phyloP scores from a whole-genome alignment of 2,329 filamentous ascomycete genomes.

The Hypomyces perniciosus region DNA sequence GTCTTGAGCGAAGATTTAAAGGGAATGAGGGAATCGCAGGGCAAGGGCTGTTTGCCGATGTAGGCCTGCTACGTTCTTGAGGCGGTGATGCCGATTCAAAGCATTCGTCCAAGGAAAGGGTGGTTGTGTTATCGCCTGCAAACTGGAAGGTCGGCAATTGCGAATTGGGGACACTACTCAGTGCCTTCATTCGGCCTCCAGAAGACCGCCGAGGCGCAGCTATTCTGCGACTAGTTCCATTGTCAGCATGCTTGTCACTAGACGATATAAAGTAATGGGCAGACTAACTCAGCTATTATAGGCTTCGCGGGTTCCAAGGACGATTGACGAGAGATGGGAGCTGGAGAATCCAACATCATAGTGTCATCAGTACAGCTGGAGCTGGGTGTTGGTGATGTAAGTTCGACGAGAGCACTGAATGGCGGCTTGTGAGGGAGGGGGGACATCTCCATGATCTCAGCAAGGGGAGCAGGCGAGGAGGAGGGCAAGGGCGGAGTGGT shows the following conservation, averaged over 20 bases:
- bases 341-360: conserved; percentile 53
- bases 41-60: conserved; percentile 55
- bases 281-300: conserved; percentile 47
- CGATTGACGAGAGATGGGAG: conserved; percentile 39
- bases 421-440: conserved; percentile 82
- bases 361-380: conserved; percentile 40
- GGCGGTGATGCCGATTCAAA: conserved; percentile 70
- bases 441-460: conserved; percentile 88
- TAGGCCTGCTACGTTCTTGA: conserved; percentile 54
- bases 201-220: conserved; percentile 67
- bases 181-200: conserved; percentile 67
- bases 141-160: conserved; percentile 73
- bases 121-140: conserved; percentile 37
- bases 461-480: conserved; percentile 68
- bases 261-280: conserved; percentile 16
- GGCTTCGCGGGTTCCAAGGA: conserved; percentile 45
- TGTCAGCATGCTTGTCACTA: conserved; percentile 19
- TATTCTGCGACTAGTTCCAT: conserved; percentile 53
- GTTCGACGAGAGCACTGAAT: conserved; percentile 58
- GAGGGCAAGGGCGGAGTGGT: conserved; percentile 79
- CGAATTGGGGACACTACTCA: conserved; percentile 56
- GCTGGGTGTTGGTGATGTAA: conserved; percentile 67
- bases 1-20: conserved; percentile 56
- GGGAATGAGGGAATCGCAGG: conserved; percentile 37
- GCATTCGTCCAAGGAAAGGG: conserved; percentile 68